These are phyloP conservation scores for Aspergillus diversus DNA, from an alignment of 495 filamentous ascomycete species.

Conservation along the genomic window DNA sequence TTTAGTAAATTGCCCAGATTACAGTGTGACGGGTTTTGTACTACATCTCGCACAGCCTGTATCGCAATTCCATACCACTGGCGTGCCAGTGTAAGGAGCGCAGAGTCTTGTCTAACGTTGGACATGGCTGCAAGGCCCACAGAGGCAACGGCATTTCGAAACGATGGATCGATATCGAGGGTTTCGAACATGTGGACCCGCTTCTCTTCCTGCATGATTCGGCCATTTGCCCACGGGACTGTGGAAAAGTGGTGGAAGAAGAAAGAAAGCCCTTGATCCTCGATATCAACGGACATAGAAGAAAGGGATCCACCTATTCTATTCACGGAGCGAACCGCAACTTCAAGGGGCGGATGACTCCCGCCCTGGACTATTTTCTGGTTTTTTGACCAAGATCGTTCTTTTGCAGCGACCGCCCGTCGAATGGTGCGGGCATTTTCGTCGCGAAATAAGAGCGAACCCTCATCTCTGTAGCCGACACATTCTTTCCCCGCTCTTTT, in stretches of 20 bases:
- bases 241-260: slow-evolving; percentile 11
- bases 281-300: slow-evolving; percentile 7
- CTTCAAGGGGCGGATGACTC: not conserved
- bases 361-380: not conserved
- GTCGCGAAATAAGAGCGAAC: slow-evolving; percentile 10
- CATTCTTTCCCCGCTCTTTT: slow-evolving; percentile 15
- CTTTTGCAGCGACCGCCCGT: slow-evolving; percentile 7
- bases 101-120: slow-evolving; percentile 4
- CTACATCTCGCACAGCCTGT: slow-evolving; percentile 2
- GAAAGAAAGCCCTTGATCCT: slow-evolving; percentile 7
- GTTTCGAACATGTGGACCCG: not conserved
- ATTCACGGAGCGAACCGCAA: not conserved
- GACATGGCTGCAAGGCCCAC: slow-evolving; percentile 17
- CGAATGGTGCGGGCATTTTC: slow-evolving; percentile 19
- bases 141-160: slow-evolving; percentile 10
- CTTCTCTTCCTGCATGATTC: not conserved
- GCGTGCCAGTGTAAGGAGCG: slow-evolving; percentile 4
- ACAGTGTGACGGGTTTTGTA: not conserved
- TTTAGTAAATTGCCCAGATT: not conserved
- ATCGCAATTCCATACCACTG: slow-evolving; percentile 7
- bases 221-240: slow-evolving; percentile 7
- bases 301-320: not conserved
- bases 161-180: not conserved
- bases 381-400: slow-evolving; percentile 4
- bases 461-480: slow-evolving; percentile 13